Evolutionary conservation across 768 basidiomycete species (phyloP), one percentile per base, ranked within the genome.

Genomic region (Suillus clintonianus): DNA sequence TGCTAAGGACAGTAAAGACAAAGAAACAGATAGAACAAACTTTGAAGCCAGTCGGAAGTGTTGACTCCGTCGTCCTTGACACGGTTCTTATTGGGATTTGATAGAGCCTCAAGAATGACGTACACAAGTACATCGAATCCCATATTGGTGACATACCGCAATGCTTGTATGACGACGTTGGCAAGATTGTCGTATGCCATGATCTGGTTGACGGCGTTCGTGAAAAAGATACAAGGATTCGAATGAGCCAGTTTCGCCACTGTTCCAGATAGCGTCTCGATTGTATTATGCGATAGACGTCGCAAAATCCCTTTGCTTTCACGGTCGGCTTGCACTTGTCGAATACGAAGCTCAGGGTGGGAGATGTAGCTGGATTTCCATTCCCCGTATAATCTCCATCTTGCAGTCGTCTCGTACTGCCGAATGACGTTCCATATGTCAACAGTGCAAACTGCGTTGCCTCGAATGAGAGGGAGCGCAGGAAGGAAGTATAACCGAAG

Each of bases 141-240:
- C 85, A 99, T 90, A 65, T 89, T 90, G 4, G 94, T 95, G 67
- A 95, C 88, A 77, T 92, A 96, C 72, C 92, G 82, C 68, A 95
- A 82, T 19, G 91, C 91, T 68, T 95, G 94, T 30, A 99, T 91
- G 48, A 98, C 91, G 24, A 95, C 93, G 47, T 84, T 85, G 11
- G 93, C 94, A 60, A 97, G 78, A 76, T 99, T 99, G 72, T 97
- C 93, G 71, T 99, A 99, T 15, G 93, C 89, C 90, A 95, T 94
- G 63, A 98, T 91, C 76, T 99, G 97, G 67, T 90, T 89, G 54
- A 99, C 89, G 0, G 92, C 94, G 65, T 92, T 91, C 27, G 85
- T 73, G 80, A 98, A 99, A 69, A 99, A 87, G 57, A 96, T 89
- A 68, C 89, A 90, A 5, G 97, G 97, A 71, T 99, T 97, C 19